phyloP scores from a whole-genome alignment of 1,284 basidiomycete genomes.

The Coriolopsis trogii region DNA sequence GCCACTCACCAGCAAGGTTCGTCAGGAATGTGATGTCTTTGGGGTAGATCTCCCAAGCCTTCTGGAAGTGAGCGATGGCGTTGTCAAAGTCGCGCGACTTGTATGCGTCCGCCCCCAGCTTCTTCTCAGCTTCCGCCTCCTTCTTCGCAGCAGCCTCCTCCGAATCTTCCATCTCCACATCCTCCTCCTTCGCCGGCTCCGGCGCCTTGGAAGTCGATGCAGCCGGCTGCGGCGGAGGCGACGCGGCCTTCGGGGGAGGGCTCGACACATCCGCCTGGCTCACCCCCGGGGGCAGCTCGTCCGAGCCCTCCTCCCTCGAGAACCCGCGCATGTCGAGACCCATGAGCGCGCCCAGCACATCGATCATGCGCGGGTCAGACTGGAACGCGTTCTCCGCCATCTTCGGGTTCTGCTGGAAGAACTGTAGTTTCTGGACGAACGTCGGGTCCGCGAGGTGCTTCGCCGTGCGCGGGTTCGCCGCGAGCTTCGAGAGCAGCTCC shows the following conservation, averaged over 20 bases:
- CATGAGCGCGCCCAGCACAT: slow-evolving; percentile 92
- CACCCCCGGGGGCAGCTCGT: slow-evolving; percentile 72
- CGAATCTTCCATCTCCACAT: slow-evolving; percentile 56
- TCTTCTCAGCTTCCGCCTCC: slow-evolving; percentile 79
- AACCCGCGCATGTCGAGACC: slow-evolving; percentile 93
- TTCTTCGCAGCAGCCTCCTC: slow-evolving; percentile 49
- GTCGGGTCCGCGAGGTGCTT: slow-evolving; percentile 83
- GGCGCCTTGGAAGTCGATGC: slow-evolving; percentile 47
- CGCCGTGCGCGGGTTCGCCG: slow-evolving; percentile 83
- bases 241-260: slow-evolving; percentile 35
- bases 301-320: slow-evolving; percentile 83
- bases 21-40: slow-evolving; percentile 95
- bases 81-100: slow-evolving; percentile 82
- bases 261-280: slow-evolving; percentile 26
- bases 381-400: slow-evolving; percentile 54
- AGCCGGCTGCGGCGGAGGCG: slow-evolving; percentile 43
- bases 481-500: slow-evolving; percentile 81
- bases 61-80: slow-evolving; percentile 74
- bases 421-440: slow-evolving; percentile 75
- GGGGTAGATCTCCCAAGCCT: slow-evolving; percentile 93
- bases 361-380: slow-evolving; percentile 89
- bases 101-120: slow-evolving; percentile 82
- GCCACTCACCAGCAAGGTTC: slow-evolving; percentile 76
- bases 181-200: slow-evolving; percentile 42
- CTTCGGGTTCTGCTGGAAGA: slow-evolving; percentile 65